phyloP scores from a whole-genome alignment of 2,329 filamentous ascomycete species.

The Herpotrichia juniperi region DNA sequence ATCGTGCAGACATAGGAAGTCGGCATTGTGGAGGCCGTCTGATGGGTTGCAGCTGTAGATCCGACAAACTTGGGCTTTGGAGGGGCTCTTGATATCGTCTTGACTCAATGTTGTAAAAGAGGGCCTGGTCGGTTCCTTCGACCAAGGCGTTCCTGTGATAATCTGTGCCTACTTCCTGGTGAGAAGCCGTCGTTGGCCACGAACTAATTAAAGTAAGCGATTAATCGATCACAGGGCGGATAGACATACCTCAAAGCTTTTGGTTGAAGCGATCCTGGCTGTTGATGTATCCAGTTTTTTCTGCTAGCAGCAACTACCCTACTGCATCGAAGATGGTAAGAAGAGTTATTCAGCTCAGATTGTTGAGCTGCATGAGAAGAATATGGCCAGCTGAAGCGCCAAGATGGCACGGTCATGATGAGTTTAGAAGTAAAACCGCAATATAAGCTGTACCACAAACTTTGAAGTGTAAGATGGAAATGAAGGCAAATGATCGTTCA shows the following conservation, averaged over 20 bases:
- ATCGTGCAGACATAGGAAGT: constrained; percentile 13
- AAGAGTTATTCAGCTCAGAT: constrained; percentile 14
- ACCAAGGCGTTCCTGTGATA: constrained; percentile 6
- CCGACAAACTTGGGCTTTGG: background rate
- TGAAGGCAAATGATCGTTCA: background rate
- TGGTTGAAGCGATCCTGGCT: background rate
- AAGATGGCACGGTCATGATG: constrained; percentile 15
- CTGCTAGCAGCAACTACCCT: constrained; percentile 1
- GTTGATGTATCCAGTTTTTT: background rate
- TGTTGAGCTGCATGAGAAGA: constrained; percentile 10
- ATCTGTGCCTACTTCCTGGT: constrained; percentile 3
- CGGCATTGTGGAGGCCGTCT: constrained; percentile 14
- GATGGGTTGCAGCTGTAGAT: background rate
- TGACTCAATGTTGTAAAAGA: background rate
- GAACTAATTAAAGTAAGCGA: constrained; percentile 8
- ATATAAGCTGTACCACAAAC: constrained; percentile 4
- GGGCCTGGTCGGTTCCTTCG: background rate
- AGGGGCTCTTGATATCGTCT: background rate
- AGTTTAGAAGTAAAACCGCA: constrained; percentile 1
- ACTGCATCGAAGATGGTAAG: constrained; percentile 14
- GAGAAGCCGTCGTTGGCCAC: constrained; percentile 10
- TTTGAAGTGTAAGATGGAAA: background rate
- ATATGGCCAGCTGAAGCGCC: constrained; percentile 14
- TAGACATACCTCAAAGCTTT: constrained; percentile 8
- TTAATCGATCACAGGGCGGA: background rate